phyloP scores from a whole-genome alignment of 768 basidiomycete species.

The Fistulinella prunicolor region DNA sequence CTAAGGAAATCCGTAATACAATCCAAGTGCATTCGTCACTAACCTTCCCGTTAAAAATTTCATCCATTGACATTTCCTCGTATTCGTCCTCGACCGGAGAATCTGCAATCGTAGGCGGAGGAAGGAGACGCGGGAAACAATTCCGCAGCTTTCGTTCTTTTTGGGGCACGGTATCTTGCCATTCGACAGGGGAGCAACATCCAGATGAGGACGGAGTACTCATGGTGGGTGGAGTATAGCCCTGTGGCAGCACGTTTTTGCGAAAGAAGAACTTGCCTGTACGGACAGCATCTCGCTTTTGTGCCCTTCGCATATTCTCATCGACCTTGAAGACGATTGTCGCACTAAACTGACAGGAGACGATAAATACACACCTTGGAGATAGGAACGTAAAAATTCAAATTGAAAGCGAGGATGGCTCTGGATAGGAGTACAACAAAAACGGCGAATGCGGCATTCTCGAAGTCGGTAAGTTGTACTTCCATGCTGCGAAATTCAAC shows the following conservation, averaged over 20 bases:
- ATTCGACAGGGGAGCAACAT: conserved; percentile 35
- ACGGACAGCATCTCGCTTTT: conserved; percentile 72
- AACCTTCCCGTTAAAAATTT: conserved; percentile 94
- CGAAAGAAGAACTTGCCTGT: conserved; percentile 87
- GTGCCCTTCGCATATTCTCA: conserved; percentile 92
- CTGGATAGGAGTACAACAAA: conserved; percentile 94
- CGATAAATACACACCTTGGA: conserved; percentile 63
- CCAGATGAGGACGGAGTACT: conserved; percentile 47
- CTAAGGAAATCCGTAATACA: not conserved
- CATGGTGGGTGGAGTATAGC: conserved; percentile 34
- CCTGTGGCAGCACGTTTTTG: conserved; percentile 72
- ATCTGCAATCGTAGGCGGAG: conserved; percentile 50
- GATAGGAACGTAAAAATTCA: conserved; percentile 96
- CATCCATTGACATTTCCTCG: conserved; percentile 87
- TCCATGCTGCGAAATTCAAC: conserved; percentile 99
- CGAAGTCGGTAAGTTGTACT: conserved; percentile 97
- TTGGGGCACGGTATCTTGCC: conserved; percentile 30
- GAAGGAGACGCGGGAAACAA: conserved; percentile 56
- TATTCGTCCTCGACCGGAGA: conserved; percentile 76
- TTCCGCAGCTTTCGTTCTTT: conserved; percentile 71
- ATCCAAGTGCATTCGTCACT: conserved; percentile 12
- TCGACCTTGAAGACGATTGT: conserved; percentile 64
- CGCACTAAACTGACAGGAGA: not conserved
- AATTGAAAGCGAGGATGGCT: conserved; percentile 85
- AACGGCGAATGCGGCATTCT: conserved; percentile 95